Conservation (phyloP, 2,329 filamentous ascomycete genomes). For the Clarireedia sp. region DNA sequence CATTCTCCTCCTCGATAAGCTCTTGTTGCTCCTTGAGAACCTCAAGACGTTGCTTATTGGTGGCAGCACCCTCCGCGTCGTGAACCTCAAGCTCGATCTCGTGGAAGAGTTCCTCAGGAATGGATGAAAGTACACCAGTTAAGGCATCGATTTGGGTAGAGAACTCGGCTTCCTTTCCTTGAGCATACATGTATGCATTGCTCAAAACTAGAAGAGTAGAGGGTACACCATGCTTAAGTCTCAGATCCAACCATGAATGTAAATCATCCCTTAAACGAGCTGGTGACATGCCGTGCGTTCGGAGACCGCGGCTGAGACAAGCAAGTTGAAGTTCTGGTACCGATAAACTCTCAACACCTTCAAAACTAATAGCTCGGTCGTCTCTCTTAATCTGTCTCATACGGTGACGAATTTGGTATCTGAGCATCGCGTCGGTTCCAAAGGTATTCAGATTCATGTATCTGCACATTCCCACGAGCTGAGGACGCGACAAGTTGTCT, state of each 20-base stretch:
- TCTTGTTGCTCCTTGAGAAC: conserved; percentile 98
- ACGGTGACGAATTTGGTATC: conserved; percentile 91
- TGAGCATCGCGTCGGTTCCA: conserved; percentile 94
- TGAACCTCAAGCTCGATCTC: conserved; percentile 98
- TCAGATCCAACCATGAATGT: conserved; percentile 87
- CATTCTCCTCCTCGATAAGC: conserved; percentile 92
- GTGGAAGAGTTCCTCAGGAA: conserved; percentile 97
- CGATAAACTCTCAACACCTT: conserved; percentile 89
- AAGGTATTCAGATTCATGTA: conserved; percentile 98
- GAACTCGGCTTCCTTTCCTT: conserved; percentile 74
- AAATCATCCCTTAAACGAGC: conserved; percentile 82
- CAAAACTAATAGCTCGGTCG: conserved; percentile 86
- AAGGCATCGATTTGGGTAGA: conserved; percentile 87
- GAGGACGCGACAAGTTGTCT: conserved; percentile 91
- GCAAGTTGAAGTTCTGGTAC: conserved; percentile 88
- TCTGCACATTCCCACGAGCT: conserved; percentile 93
- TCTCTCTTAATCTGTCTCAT: conserved; percentile 99
- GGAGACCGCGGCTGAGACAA: conserved; percentile 83
- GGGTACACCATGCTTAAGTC: conserved; percentile 89
- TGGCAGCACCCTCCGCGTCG: conserved; percentile 91
- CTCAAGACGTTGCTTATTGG: conserved; percentile 97
- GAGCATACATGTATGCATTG: conserved; percentile 95
- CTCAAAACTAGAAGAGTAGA: conserved; percentile 91
- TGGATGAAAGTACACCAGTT: conserved; percentile 83
- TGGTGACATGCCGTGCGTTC: conserved; percentile 86